A percentile compares a stretch with the other conserved stretches of the same genome.
phyloP scores from a whole-genome alignment of 1,284 basidiomycete genomes.

The Gomphus bonarii region DNA sequence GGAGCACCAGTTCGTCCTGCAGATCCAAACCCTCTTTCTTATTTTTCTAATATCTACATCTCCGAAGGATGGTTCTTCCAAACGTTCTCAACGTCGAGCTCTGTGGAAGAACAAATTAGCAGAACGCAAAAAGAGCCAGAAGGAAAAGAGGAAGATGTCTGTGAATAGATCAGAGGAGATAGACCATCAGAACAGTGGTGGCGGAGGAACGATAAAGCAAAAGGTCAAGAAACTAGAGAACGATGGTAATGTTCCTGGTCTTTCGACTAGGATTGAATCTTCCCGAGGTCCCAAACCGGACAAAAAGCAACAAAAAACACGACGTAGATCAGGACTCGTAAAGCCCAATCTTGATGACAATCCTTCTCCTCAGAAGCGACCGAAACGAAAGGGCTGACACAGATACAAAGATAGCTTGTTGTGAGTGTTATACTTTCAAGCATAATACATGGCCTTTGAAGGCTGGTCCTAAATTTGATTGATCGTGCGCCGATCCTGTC shows the following conservation, averaged over 20 bases:
- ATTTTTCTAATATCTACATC: not conserved
- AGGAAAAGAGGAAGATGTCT: slow-evolving; percentile 11
- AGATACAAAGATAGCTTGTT: not conserved
- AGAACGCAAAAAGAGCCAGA: slow-evolving; percentile 5
- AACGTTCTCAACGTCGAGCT: not conserved
- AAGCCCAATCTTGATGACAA: not conserved
- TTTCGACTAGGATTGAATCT: not conserved
- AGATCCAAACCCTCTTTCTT: slow-evolving; percentile 9
- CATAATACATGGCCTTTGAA: too few relatives aligned
- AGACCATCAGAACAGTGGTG: not conserved
- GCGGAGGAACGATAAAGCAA: not conserved
- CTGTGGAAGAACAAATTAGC: not conserved
- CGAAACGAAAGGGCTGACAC: not conserved
- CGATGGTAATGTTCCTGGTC: not conserved
- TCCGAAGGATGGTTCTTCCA: slow-evolving; percentile 24
- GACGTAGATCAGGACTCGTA: not conserved
- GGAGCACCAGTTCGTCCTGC: slow-evolving; percentile 8
- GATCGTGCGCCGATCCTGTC: not conserved
- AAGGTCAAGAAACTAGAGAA: slow-evolving; percentile 15
- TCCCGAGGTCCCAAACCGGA: not conserved
- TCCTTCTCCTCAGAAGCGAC: not conserved
- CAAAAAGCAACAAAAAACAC: too few relatives aligned
- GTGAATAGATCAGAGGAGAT: not conserved
- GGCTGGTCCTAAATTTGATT: not conserved
- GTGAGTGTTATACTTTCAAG: too few relatives aligned